phyloP scores from a whole-genome alignment of 768 basidiomycete species.

The Sistotremastrum suecicum region DNA sequence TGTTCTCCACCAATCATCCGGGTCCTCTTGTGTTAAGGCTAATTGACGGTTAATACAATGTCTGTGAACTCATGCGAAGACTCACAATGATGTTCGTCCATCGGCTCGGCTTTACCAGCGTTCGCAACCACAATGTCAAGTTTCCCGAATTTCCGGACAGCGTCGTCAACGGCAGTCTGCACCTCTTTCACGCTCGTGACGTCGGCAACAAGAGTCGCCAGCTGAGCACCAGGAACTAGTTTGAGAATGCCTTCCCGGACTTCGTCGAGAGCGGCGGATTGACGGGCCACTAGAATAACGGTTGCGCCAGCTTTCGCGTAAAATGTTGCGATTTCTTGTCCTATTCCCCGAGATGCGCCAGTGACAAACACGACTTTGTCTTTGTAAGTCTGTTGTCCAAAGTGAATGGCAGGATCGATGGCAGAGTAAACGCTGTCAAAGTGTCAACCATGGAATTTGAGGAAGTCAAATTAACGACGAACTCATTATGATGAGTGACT shows the following conservation, averaged over 20 bases:
- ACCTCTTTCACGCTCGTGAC: constrained; percentile 11
- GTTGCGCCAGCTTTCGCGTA: constrained; percentile 16
- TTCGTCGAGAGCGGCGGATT: constrained; percentile 6
- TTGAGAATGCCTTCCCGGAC: constrained; percentile 10
- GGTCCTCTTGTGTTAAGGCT: constrained; percentile 1
- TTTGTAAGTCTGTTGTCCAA: constrained; percentile 7
- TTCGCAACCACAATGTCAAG: constrained; percentile 17
- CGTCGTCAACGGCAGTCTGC: constrained; percentile 11
- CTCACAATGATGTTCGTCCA: background rate
- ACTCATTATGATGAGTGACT: too few species aligned
- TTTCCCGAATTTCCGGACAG: constrained; percentile 12
- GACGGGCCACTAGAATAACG: constrained; percentile 13
- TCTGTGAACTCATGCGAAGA: too few species aligned
- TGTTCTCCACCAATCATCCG: constrained; percentile 12
- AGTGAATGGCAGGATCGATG: constrained; percentile 13
- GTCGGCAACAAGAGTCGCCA: constrained; percentile 13
- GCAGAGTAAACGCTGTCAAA: constrained; percentile 15
- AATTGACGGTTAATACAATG: too few species aligned
- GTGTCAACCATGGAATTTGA: background rate
- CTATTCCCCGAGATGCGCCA: constrained; percentile 17
- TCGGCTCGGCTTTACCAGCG: constrained; percentile 9
- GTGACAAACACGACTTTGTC: constrained; percentile 18
- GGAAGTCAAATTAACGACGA: too few species aligned
- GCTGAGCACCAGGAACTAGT: constrained; percentile 2
- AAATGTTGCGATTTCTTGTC: constrained; percentile 12